phyloP scores from a whole-genome alignment of 495 filamentous ascomycete species.

The Penicillium angulare region DNA sequence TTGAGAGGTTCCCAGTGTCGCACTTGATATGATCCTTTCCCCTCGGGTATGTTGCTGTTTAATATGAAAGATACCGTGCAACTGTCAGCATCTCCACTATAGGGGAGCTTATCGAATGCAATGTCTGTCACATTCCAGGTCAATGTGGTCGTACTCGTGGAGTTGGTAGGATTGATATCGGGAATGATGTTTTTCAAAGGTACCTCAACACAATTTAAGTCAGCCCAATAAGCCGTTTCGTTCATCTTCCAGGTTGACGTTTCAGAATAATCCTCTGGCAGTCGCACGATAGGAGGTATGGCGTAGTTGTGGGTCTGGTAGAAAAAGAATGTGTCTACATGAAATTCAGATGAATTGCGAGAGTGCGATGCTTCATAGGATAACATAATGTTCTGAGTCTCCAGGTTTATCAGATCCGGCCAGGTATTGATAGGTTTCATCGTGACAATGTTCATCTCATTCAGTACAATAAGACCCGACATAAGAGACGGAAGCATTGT shows the following conservation, averaged over 20 bases:
- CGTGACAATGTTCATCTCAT: slow-evolving; percentile 1
- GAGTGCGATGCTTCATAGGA: not conserved
- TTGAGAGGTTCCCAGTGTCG: slow-evolving; percentile 23
- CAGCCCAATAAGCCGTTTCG: slow-evolving; percentile 24
- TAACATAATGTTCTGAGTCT: slow-evolving; percentile 17
- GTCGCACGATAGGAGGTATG: slow-evolving; percentile 11
- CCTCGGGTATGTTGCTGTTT: slow-evolving; percentile 1
- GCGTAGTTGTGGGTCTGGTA: slow-evolving; percentile 10
- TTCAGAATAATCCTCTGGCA: slow-evolving; percentile 4
- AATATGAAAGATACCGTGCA: slow-evolving; percentile 13
- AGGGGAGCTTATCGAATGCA: not conserved
- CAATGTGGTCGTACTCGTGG: not conserved
- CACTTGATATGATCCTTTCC: slow-evolving; percentile 1
- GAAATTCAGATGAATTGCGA: not conserved
- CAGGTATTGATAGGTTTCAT: slow-evolving; percentile 17
- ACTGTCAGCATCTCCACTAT: not conserved
- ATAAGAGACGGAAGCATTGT: slow-evolving; percentile 19
- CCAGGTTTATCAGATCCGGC: slow-evolving; percentile 19
- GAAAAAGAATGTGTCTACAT: slow-evolving; percentile 5
- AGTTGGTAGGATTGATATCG: not conserved
- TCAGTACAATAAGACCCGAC: slow-evolving; percentile 16
- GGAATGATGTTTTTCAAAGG: not conserved
- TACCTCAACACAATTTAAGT: slow-evolving; percentile 11
- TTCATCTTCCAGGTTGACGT: slow-evolving; percentile 11
- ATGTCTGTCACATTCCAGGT: not conserved